A percentile compares a stretch with the other conserved stretches of the same genome.
Evolutionary conservation across 345 rosid species (phyloP).

Genomic region (Linum lewisii): DNA sequence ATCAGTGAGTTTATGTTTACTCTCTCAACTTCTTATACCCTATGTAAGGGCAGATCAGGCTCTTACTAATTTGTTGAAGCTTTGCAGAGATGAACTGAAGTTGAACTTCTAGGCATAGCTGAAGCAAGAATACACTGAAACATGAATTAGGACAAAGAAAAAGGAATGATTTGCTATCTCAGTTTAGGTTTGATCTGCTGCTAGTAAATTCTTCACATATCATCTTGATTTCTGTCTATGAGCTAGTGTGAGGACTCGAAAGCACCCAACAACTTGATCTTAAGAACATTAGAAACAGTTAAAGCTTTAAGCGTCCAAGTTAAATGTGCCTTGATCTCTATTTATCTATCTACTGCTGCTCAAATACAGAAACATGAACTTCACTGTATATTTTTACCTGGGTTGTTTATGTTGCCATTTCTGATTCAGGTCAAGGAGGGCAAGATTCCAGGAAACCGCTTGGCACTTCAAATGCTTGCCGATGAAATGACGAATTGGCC

Average conservation of each 20-base stretch:
- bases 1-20: conserved; percentile 26
- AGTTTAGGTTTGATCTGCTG: no score
- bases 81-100: no score
- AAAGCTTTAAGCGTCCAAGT: no score
- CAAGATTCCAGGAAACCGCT: conserved; percentile 60
- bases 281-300: no score
- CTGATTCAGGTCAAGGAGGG: conserved; percentile 67
- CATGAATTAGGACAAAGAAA: background rate
- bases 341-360: background rate
- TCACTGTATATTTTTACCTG: background rate
- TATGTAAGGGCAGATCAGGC: background rate
- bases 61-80: no score
- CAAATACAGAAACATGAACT: background rate
- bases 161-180: background rate
- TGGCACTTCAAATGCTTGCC: conserved; percentile 64
- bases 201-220: no score
- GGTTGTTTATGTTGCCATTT: conserved; percentile 3
- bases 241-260: no score
- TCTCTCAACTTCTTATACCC: background rate
- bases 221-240: no score
- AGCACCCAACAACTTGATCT: no score
- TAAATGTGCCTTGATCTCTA: no score
- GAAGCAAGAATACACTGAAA: background rate
- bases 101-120: no score
- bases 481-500: conserved; percentile 91